These are phyloP conservation scores for Suillus spraguei DNA, from an alignment of 768 basidiomycete genomes.

Conservation along the genomic window DNA sequence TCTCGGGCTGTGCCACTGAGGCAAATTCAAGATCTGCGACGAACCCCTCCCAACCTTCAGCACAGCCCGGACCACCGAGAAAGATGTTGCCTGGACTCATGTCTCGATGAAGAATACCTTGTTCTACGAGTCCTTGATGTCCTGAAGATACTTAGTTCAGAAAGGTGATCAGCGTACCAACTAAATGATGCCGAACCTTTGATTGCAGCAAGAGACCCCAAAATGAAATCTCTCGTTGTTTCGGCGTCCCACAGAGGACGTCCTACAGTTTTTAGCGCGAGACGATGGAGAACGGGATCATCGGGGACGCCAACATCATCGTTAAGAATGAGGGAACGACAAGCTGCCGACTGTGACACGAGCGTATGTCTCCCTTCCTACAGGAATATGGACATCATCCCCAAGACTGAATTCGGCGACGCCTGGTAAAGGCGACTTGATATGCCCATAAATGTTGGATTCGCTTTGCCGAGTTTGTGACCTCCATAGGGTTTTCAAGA, in stretches of 20 bases:
- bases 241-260: slow-evolving; percentile 21
- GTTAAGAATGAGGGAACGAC: not conserved
- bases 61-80: not conserved
- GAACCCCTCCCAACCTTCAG: not conserved
- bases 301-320: not conserved
- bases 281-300: slow-evolving; percentile 19
- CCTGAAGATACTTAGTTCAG: not conserved
- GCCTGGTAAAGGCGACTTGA: not conserved
- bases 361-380: not conserved
- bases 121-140: too few species aligned
- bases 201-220: not conserved
- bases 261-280: slow-evolving; percentile 20
- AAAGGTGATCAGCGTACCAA: not conserved
- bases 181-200: not conserved
- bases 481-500: too few species aligned
- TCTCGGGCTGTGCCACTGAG: not conserved
- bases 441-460: not conserved
- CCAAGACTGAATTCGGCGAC: not conserved
- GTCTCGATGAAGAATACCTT: slow-evolving; percentile 10
- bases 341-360: not conserved
- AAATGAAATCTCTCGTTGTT: not conserved
- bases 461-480: too few species aligned
- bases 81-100: slow-evolving; percentile 9
- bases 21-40: not conserved
- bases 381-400: not conserved